A percentile compares a stretch with the other conserved stretches of the same genome.
Evolutionary conservation across 345 rosid species (phyloP).

Genomic region (Arabidopsis thaliana): TAIR10.1 NC_003075.7:12933501-12934000

Average conservation of each 20-base stretch:
- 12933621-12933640: background rate
- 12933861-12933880: background rate
- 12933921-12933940: background rate
- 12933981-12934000: conserved; percentile 16
- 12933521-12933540: conserved; percentile 41
- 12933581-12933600: conserved; percentile 5
- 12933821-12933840: background rate
- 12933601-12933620: conserved; percentile 14
- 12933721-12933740: background rate
- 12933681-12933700: background rate
- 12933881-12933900: background rate
- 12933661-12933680: conserved; percentile 6
- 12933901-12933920: background rate
- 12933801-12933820: too few species aligned
- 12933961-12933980: background rate
- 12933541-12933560: conserved; percentile 33
- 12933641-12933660: conserved; percentile 19
- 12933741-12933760: conserved; percentile 17
- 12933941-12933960: background rate
- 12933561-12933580: conserved; percentile 26
- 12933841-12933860: background rate
- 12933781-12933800: too few species aligned
- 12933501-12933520: conserved; percentile 44
- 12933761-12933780: background rate
- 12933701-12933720: background rate